A percentile compares a stretch with the other conserved stretches of the same genome.
These are phyloP conservation scores for Tricholoma sp. DNA, from an alignment of 768 basidiomycete genomes.

Conservation along the genomic window DNA sequence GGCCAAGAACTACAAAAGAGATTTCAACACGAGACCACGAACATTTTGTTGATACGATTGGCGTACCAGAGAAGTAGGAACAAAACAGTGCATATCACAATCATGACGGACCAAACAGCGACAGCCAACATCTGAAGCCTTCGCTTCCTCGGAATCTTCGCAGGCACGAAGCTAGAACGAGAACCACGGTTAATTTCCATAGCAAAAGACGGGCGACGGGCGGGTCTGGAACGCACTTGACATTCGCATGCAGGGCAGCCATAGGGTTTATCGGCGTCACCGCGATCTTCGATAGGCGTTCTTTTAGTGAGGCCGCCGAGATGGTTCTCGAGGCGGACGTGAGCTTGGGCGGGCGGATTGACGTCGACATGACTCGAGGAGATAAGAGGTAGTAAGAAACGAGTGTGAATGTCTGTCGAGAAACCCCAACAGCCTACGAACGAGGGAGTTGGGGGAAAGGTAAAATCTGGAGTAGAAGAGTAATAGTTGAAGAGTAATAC, in stretches of 20 bases:
- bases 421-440: background rate
- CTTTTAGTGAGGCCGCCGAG: constrained; percentile 59
- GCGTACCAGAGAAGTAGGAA: constrained; percentile 85
- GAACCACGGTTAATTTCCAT: background rate
- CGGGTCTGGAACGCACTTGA: constrained; percentile 64
- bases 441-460: background rate
- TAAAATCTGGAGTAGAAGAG: background rate
- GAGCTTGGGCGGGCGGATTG: constrained; percentile 19
- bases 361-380: background rate
- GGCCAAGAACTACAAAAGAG: constrained; percentile 67
- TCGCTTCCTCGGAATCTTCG: constrained; percentile 79
- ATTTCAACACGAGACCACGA: background rate
- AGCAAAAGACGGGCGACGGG: background rate
- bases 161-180: constrained; percentile 68
- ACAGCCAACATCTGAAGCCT: constrained; percentile 88
- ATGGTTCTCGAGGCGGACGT: constrained; percentile 42
- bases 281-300: constrained; percentile 55
- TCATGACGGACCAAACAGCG: constrained; percentile 80
- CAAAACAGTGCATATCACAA: constrained; percentile 56
- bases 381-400: background rate
- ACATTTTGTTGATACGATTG: background rate
- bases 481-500: background rate
- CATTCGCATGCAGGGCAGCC: constrained; percentile 62
- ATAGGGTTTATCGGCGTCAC: constrained; percentile 59
- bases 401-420: background rate